Evolutionary conservation across 1,139 yeast genomes (phyloP).

Genomic region (Blastobotrys elegans): DNA sequence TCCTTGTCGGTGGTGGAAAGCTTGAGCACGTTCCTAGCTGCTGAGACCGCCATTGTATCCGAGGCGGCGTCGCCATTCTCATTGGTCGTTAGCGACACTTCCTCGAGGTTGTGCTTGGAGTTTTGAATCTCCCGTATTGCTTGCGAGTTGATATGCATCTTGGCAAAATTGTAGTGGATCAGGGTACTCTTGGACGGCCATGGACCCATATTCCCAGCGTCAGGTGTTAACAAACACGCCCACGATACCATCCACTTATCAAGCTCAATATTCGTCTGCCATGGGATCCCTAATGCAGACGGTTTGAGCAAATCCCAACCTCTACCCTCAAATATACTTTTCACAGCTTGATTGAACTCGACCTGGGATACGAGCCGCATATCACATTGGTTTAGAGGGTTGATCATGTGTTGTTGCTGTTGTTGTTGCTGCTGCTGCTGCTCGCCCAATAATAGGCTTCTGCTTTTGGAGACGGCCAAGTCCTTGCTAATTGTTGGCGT

Average conservation of each 20-base stretch:
- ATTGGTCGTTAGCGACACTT: neutral
- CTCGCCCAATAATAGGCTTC: slow-evolving; percentile 14
- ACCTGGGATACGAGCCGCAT: slow-evolving; percentile 65
- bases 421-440: neutral
- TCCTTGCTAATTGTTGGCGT: slow-evolving; percentile 47
- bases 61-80: slow-evolving; percentile 25
- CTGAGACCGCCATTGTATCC: slow-evolving; percentile 49
- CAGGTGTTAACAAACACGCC: slow-evolving; percentile 65
- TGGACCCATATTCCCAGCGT: slow-evolving; percentile 49
- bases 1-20: slow-evolving; percentile 57
- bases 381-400: slow-evolving; percentile 35
- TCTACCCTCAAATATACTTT: slow-evolving; percentile 53
- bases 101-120: slow-evolving; percentile 6
- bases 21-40: slow-evolving; percentile 60
- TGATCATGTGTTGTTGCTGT: neutral
- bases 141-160: slow-evolving; percentile 63
- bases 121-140: slow-evolving; percentile 46
- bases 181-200: slow-evolving; percentile 71
- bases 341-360: slow-evolving; percentile 64
- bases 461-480: slow-evolving; percentile 14
- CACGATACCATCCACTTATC: slow-evolving; percentile 81
- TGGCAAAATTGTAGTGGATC: slow-evolving; percentile 68
- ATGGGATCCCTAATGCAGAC: slow-evolving; percentile 60
- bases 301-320: slow-evolving; percentile 64
- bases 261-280: slow-evolving; percentile 58